Evolutionary conservation across 345 rosid genomes (phyloP).

Genomic region (Sisymbrium irio): DNA sequence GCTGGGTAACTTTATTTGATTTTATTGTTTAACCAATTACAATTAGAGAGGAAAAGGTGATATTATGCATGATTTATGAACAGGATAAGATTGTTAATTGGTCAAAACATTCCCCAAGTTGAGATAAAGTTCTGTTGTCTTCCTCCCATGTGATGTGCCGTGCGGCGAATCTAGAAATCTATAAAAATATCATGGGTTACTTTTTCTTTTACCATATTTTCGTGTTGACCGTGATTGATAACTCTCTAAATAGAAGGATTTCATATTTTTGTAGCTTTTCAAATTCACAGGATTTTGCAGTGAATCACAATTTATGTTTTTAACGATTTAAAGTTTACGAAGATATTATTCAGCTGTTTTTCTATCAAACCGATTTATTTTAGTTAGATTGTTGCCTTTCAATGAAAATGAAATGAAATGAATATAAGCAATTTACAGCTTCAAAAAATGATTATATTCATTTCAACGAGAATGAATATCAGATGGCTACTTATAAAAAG

Average conservation of each 20-base stretch:
- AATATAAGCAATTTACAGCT: too few relatives aligned
- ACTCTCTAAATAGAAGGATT: not conserved
- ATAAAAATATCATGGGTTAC: not conserved
- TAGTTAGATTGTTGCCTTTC: not conserved
- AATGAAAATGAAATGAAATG: not conserved
- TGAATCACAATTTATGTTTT: not conserved
- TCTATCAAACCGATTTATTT: not conserved
- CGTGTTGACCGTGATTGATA: not conserved
- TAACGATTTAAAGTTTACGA: not conserved
- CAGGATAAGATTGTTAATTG: conserved; percentile 1
- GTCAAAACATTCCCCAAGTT: conserved; percentile 21
- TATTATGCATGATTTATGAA: not conserved
- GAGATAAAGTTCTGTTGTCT: not conserved
- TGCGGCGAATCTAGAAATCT: not conserved
- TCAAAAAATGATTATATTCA: not conserved
- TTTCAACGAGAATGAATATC: not conserved
- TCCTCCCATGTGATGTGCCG: conserved; percentile 13
- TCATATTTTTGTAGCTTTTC: not conserved
- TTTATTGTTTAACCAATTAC: not conserved
- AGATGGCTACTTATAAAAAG: not conserved
- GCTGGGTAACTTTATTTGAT: conserved; percentile 6
- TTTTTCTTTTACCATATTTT: not conserved
- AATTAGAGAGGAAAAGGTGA: not conserved
- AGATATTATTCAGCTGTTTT: not conserved
- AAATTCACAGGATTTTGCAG: not conserved